Base-by-base conservation (phyloP, 2,329 filamentous ascomycete species). In the Pezicula carpinea region DNA sequence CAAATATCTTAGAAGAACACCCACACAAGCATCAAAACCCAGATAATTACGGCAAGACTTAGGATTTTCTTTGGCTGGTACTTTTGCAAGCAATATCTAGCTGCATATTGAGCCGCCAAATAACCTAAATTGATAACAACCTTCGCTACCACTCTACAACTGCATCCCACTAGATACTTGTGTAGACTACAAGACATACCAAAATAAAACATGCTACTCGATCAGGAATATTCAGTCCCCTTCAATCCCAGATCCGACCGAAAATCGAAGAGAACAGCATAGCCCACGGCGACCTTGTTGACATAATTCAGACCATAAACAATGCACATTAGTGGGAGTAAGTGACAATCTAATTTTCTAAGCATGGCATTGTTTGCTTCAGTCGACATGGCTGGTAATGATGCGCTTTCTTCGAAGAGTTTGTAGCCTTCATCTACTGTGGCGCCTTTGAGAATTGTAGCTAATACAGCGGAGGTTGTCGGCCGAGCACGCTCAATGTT, bases 161-260 rank as follows among this genome's bases (percentile, higher is more conserved):
- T n/a, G n/a, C n/a, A n/a, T n/a, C n/a, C n/a, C n/a, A n/a, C n/a
- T n/a, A n/a, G n/a, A n/a, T n/a, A n/a, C n/a, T n/a, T n/a, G n/a
- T n/a, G n/a, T n/a, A 26, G 11, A 8, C 7, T 26, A 6, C 23
- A 8, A 26, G 11, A 26, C 23, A 26, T 26, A 26, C 23, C 66
- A 39, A 70, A 69, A 47, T 70, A 70, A 47, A 69, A 70, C 53
- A 71, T 59, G 58, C 61, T 67, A 1, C 65, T 64, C 4, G 72
- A 56, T 70, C 70, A 73, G 53, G 71, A 66, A 50, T 73, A 73
- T 43, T 73, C 53, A 53, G 69, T 64, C 6, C 63, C 64, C 3
- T 54, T 47, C 8, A 73, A 58, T 23, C 62, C 38, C 18, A 72
- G 53, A 43, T 72, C 69, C 3, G 64, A 14, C 11, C 38, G 38